These are phyloP conservation scores for Colletotrichum viniferum DNA, from an alignment of 2,329 filamentous ascomycete species.

Conservation along the genomic window DNA sequence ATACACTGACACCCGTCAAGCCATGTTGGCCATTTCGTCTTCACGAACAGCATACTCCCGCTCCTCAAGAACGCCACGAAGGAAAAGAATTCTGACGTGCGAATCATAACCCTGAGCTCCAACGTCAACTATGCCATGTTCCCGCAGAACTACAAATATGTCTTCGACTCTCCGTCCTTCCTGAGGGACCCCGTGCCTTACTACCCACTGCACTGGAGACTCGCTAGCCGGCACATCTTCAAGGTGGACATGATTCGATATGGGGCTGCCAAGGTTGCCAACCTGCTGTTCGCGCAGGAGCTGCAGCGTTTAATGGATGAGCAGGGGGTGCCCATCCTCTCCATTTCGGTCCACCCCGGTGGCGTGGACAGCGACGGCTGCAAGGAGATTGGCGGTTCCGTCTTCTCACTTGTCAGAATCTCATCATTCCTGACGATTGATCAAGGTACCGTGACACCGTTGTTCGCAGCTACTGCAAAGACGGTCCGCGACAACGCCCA, in stretches of 20 bases:
- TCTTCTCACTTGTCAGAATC: constrained; percentile 8
- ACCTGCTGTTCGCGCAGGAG: constrained; percentile 25
- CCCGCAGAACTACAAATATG: constrained; percentile 22
- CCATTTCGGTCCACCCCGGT: constrained; percentile 24
- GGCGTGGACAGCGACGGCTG: constrained; percentile 10
- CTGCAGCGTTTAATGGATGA: constrained; percentile 24
- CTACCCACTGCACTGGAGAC: constrained; percentile 21
- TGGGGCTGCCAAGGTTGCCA: constrained; percentile 26
- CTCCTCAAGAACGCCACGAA: constrained; percentile 26
- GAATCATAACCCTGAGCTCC: constrained; percentile 27
- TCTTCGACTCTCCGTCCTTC: constrained; percentile 21
- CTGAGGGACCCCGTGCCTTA: constrained; percentile 9
- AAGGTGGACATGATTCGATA: constrained; percentile 27
- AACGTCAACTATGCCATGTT: constrained; percentile 20
- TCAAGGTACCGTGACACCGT: constrained; percentile 17
- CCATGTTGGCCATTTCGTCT: constrained; percentile 29
- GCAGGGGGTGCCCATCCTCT: constrained; percentile 18
- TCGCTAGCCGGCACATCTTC: constrained; percentile 10
- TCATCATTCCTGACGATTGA: constrained; percentile 13
- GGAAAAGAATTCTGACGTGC: constrained; percentile 25
- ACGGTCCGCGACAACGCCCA: constrained; percentile 11
- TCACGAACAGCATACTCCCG: constrained; percentile 30
- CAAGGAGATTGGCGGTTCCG: background rate
- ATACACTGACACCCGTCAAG: constrained; percentile 17
- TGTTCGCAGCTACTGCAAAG: constrained; percentile 25